Evolutionary conservation across 345 rosid genomes (phyloP).

Genomic region (Citrus trifoliata): DNA sequence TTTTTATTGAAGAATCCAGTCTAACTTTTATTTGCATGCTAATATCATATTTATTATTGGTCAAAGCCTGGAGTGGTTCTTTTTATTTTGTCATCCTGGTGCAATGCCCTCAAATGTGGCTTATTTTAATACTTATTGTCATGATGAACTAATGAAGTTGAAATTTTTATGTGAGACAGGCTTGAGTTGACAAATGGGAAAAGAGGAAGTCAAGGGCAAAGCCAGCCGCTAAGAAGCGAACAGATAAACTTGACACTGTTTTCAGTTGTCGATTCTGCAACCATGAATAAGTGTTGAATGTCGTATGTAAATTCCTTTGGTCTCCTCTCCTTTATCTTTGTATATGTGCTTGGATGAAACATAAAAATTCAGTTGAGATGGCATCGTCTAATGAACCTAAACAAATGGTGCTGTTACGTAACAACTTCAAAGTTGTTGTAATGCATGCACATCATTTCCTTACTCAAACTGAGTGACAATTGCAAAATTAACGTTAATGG

Average conservation of each 20-base stretch:
- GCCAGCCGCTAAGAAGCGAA: conserved; percentile 84
- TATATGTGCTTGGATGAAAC: background rate
- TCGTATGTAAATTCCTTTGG: conserved; percentile 41
- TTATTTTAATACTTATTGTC: background rate
- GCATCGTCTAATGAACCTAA: background rate
- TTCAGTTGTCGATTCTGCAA: conserved; percentile 97
- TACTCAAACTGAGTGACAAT: background rate
- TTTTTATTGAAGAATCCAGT: background rate
- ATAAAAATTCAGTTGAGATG: background rate
- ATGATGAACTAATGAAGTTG: background rate
- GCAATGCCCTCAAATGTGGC: background rate
- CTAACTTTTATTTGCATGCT: background rate
- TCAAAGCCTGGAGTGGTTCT: background rate
- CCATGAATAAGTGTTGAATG: conserved; percentile 89
- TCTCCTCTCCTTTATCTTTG: background rate
- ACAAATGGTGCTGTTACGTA: background rate
- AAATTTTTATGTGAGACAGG: background rate
- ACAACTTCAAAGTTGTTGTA: background rate
- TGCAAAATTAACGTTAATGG: background rate
- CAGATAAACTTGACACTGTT: conserved; percentile 91
- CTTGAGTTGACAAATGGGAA: conserved; percentile 59
- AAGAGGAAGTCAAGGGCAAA: conserved; percentile 95
- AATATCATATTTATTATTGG: background rate
- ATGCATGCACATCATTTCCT: background rate
- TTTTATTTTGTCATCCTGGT: background rate